Evolutionary conservation across 2,329 filamentous ascomycete species (phyloP), one percentile per base, ranked within the genome.

Genomic region (Ramularia endophylla): DNA sequence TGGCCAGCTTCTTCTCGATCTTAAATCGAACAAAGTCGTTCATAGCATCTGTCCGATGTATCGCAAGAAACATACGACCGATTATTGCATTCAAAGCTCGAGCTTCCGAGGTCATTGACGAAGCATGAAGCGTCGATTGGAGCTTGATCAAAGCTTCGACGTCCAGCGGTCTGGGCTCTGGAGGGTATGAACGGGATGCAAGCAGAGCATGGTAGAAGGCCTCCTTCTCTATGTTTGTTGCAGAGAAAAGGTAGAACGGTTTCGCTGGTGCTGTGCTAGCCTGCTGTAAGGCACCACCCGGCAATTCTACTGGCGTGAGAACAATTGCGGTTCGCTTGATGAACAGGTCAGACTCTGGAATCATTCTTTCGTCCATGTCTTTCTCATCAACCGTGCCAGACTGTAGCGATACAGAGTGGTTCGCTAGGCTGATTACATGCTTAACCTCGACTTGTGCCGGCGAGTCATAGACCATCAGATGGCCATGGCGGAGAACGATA

Each of bases 401-500:
- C 64, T 89, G 92, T 57, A 97, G 79, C 54, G 82, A 85, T 42
- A 97, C 77, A 47, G 83, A 77, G 66, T 97, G 87, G 56, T 95
- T 85, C 25, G 87, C 84, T 8, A 98, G 75, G 0, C 89, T 95
- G 42, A 98, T 87, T 40, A 98, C 92, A 67, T 97, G 88, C 49
- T 90, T 84, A 12, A 98, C 92, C 65, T 98, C 92, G 54, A 95
- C 75, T 64, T 97, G 89, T 54, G 94, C 87, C 39, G 87, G 81
- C 59, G 97, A 89, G 61, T 98, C 92, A 64, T 95, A 98, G 8
- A 98, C 79, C 87, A 98, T 95, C 37, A 98, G 70, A 61, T 97
- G 89, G 27, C 90, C 89, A 65, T 95, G 89, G 60, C 88, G 89
- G 46, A 61, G 55, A 2, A 62, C 57, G 27, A 62, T 61, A 38